Evolutionary conservation across 2,329 filamentous ascomycete species (phyloP).

Genomic region (Karstenula rhodostoma): DNA sequence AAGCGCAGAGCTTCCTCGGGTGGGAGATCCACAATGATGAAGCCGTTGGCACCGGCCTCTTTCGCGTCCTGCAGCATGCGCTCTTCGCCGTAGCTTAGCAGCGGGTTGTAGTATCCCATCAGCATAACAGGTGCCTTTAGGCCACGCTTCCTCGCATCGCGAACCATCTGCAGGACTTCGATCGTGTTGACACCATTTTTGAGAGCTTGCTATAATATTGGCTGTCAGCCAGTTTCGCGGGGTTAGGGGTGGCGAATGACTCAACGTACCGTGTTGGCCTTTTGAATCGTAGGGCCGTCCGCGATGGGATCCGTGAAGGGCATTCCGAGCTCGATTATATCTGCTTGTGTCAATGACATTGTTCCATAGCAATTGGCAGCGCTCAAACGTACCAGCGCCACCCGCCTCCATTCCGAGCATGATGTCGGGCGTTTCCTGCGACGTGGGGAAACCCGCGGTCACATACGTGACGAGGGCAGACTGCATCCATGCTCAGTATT

Average conservation of each 20-base stretch:
- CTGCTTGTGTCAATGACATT: slow-evolving; percentile 55
- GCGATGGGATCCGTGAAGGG: slow-evolving; percentile 99
- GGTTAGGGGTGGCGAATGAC: slow-evolving; percentile 31
- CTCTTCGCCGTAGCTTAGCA: slow-evolving; percentile 94
- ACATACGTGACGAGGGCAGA: slow-evolving; percentile 94
- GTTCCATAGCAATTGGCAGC: neutral
- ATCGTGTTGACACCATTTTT: slow-evolving; percentile 86
- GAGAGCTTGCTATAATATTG: slow-evolving; percentile 68
- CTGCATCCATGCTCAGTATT: slow-evolving; percentile 53
- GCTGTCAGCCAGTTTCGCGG: slow-evolving; percentile 24
- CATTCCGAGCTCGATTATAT: slow-evolving; percentile 93
- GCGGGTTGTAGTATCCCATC: slow-evolving; percentile 99
- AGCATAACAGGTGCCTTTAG: slow-evolving; percentile 84
- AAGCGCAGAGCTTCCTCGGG: slow-evolving; percentile 96
- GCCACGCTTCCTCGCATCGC: slow-evolving; percentile 78
- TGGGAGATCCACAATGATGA: slow-evolving; percentile 94
- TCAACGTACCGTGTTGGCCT: slow-evolving; percentile 78
- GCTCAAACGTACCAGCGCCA: slow-evolving; percentile 73
- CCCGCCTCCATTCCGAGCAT: slow-evolving; percentile 91
- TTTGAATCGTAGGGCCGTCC: slow-evolving; percentile 96
- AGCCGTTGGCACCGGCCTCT: slow-evolving; percentile 87
- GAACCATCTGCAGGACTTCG: slow-evolving; percentile 82
- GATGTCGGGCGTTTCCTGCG: slow-evolving; percentile 83
- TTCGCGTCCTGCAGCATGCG: slow-evolving; percentile 83
- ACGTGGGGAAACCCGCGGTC: slow-evolving; percentile 88